Base-by-base conservation (phyloP, 352 stramenopile species). In the Elongisporangium undulatum region DNA sequence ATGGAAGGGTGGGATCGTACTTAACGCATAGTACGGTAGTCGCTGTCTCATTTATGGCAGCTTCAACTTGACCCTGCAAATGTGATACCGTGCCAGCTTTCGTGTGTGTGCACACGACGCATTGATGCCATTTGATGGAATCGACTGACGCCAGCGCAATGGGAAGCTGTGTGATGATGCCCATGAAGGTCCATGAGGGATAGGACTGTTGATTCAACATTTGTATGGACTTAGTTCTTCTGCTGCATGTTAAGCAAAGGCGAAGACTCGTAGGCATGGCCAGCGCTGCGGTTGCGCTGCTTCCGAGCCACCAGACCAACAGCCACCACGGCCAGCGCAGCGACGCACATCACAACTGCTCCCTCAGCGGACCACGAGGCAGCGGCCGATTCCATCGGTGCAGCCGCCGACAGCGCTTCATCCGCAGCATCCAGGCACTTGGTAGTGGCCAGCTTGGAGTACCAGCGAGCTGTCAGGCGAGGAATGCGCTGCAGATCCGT, bases 391-490 rank as follows among this genome's bases (percentile, higher is more conserved):
- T 34, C 24, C 24, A 34, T 7, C 24, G 7, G 24, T 8, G 29
- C 9, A 41, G 8, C 29, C 29, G 29, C 29, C 8, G 29, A 41
- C 29, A 41, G 29, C 29, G 8, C 29, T 41, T 9, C 29, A 41
- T 41, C 29, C 8, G 29, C 29, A 15, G 29, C 29, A 9, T 41
- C 29, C 5, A 41, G 29, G 21, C 54, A 59, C 41, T 48, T 53
- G 41, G 64, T 67, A 9, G 51, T 64, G 20, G 64, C 64, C 26
- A 70, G 41, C 34, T 58, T 67, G 26, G 55, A 38, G 59, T 67
- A 70, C 71, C 66, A 79, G 3, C 68, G 68, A 13, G 74, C 74
- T 5, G 74, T 60, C 13, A 62, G 55, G 13, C 74, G 70, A 59
- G 74, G 59, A 20, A 73, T 77, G 19, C 74, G 67, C 20, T 53